Conservation (phyloP, 1,284 basidiomycete species). For the Thelephora terrestris region DNA sequence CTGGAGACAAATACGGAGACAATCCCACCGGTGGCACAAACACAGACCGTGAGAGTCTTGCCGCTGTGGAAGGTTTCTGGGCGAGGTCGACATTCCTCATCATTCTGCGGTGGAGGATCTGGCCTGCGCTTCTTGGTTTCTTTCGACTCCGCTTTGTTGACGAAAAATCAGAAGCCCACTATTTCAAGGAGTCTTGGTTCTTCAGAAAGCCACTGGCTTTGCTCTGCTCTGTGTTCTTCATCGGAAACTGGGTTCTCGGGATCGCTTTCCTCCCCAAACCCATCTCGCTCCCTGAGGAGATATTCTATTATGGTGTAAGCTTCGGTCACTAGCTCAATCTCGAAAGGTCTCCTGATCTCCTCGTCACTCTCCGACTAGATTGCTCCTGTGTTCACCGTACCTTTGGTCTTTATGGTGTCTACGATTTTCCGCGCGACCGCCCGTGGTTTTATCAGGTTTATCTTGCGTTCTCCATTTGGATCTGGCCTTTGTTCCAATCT, state of each 20-base stretch:
- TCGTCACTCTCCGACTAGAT: conserved; percentile 36
- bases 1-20: conserved; percentile 35
- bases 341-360: not conserved
- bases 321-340: not conserved
- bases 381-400: conserved; percentile 30
- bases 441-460: conserved; percentile 49
- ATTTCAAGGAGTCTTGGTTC: conserved; percentile 43
- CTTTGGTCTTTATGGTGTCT: conserved; percentile 47
- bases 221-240: conserved; percentile 55
- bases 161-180: conserved; percentile 47
- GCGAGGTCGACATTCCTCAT: conserved; percentile 19
- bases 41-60: conserved; percentile 25
- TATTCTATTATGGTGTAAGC: conserved; percentile 55
- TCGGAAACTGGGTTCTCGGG: conserved; percentile 63
- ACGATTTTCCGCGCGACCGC: conserved; percentile 59
- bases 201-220: conserved; percentile 47
- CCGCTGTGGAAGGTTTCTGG: conserved; percentile 23
- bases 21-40: conserved; percentile 22
- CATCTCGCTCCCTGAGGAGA: conserved; percentile 38
- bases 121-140: conserved; percentile 33
- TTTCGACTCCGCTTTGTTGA: conserved; percentile 50
- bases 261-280: conserved; percentile 40
- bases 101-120: conserved; percentile 31
- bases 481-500: conserved; percentile 40
- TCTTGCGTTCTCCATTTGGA: conserved; percentile 45